A percentile compares a stretch with the other conserved stretches of the same genome.
Conservation (phyloP, 805 yeast genomes). For the Ogataea degrootiae region DNA sequence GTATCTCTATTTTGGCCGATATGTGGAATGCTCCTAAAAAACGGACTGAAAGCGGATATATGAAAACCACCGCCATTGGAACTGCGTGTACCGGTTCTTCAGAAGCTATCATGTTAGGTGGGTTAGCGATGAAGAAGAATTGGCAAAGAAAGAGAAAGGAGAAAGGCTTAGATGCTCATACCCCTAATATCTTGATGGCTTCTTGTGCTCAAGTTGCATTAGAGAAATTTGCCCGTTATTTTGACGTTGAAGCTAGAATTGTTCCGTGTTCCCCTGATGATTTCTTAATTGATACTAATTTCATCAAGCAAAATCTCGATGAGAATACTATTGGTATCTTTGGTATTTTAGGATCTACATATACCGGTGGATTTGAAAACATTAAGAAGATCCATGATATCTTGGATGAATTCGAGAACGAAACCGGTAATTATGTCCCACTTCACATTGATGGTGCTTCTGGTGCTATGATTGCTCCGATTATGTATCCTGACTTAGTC, state of each 20-base stretch:
- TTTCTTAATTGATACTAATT: slow-evolving; percentile 58
- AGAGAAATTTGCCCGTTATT: slow-evolving; percentile 90
- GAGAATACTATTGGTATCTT: slow-evolving; percentile 91
- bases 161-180: slow-evolving; percentile 51
- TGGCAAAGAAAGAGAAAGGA: slow-evolving; percentile 71
- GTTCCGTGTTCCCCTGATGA: slow-evolving; percentile 61
- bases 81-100: slow-evolving; percentile 93
- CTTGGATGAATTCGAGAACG: slow-evolving; percentile 64
- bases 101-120: slow-evolving; percentile 92
- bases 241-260: slow-evolving; percentile 82
- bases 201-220: slow-evolving; percentile 90
- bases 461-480: slow-evolving; percentile 88
- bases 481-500: slow-evolving; percentile 63
- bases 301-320: slow-evolving; percentile 63
- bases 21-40: slow-evolving; percentile 71
- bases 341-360: slow-evolving; percentile 86
- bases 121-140: slow-evolving; percentile 82
- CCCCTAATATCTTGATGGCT: slow-evolving; percentile 89
- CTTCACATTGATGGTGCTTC: slow-evolving; percentile 94
- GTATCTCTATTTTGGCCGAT: slow-evolving; percentile 72
- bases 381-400: slow-evolving; percentile 56
- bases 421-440: slow-evolving; percentile 64
- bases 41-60: not conserved
- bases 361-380: slow-evolving; percentile 88
- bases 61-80: slow-evolving; percentile 52